phyloP scores from a whole-genome alignment of 1,284 basidiomycete genomes.

The Coriolopsis trogii region DNA sequence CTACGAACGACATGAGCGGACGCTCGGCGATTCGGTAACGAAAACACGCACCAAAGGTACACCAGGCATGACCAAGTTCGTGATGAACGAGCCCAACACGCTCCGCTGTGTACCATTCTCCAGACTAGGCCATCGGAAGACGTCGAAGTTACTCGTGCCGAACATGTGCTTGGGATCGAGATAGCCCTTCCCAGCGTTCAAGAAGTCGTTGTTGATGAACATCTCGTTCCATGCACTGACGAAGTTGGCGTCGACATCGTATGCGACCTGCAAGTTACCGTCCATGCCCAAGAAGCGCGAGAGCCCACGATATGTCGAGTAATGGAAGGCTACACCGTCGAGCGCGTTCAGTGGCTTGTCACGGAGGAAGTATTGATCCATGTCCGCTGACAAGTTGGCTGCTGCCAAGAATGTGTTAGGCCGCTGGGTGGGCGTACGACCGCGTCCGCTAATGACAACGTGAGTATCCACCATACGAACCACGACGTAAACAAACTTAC shows the following conservation, averaged over 20 bases:
- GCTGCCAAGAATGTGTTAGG: slow-evolving; percentile 70
- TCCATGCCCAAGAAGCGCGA: slow-evolving; percentile 91
- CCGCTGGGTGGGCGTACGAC: slow-evolving; percentile 72
- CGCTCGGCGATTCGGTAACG: not conserved
- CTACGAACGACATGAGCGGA: slow-evolving; percentile 36
- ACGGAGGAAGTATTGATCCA: slow-evolving; percentile 81
- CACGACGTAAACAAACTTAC: slow-evolving; percentile 46
- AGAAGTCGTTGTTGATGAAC: slow-evolving; percentile 84
- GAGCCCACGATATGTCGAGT: slow-evolving; percentile 86
- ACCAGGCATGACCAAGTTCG: slow-evolving; percentile 83
- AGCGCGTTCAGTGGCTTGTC: slow-evolving; percentile 62
- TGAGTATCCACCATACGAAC: not conserved
- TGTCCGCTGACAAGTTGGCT: slow-evolving; percentile 59
- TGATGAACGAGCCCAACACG: slow-evolving; percentile 77
- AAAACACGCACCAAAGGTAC: slow-evolving; percentile 65
- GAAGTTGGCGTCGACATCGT: slow-evolving; percentile 82
- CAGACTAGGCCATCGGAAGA: slow-evolving; percentile 89
- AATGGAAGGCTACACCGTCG: slow-evolving; percentile 87
- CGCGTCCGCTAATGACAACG: slow-evolving; percentile 65
- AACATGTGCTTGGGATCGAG: slow-evolving; percentile 88
- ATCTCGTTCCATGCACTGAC: slow-evolving; percentile 88
- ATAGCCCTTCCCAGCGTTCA: slow-evolving; percentile 68
- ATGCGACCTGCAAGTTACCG: slow-evolving; percentile 86
- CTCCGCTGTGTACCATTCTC: slow-evolving; percentile 81
- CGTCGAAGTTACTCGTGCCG: slow-evolving; percentile 90